Evolutionary conservation across 352 stramenopile species (phyloP), one percentile per base, ranked within the genome.

Genomic region (Peronospora destructor): DNA sequence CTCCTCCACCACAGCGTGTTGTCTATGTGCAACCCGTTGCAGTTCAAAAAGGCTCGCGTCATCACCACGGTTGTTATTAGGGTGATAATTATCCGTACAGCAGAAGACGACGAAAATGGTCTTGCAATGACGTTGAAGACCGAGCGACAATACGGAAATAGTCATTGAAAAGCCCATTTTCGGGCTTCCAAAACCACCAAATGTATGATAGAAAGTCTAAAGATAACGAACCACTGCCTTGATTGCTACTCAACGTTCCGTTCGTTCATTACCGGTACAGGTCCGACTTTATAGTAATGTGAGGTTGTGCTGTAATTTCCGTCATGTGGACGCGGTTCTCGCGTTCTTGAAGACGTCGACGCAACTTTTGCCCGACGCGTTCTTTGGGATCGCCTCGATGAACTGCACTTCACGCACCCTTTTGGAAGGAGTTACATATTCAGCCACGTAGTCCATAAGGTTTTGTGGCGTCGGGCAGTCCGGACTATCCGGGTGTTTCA

Each of bases 331-430:
- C 33, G 16, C 51, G 49, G 50, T 72, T 76, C 47, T 73, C 56
- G 10, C 57, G 45, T 23, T 68, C 3, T 3, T 21, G 19, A 21
- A 21, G 19, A 21, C 19, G 19, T 59, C 87, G 68, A 16, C 91
- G 73, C 34, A 97, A 63, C 60, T 95, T 71, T 97, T 97, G 16
- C 89, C 91, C 29, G 76, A 81, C 3, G 84, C 67, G 23, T 66
- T 94, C 57, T 96, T 97, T 6, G 88, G 87, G 53, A 97, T 94
- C 19, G 19, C 56, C 44, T 96, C 83, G 10, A 89, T 71, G 66
- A 97, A 97, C 32, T 86, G 53, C 40, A 97, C 76, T 35, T 81
- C 79, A 36, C 78, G 69, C 21, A 97, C 66, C 19, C 3, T 50
- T 91, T 97, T 97, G 71, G 91, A 89, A 11, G 65, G 49, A 19